A percentile compares a stretch with the other conserved stretches of the same genome.
Conservation (phyloP, 108 stramenopile species). For the Pseudonitzschia multiseries region DNA sequence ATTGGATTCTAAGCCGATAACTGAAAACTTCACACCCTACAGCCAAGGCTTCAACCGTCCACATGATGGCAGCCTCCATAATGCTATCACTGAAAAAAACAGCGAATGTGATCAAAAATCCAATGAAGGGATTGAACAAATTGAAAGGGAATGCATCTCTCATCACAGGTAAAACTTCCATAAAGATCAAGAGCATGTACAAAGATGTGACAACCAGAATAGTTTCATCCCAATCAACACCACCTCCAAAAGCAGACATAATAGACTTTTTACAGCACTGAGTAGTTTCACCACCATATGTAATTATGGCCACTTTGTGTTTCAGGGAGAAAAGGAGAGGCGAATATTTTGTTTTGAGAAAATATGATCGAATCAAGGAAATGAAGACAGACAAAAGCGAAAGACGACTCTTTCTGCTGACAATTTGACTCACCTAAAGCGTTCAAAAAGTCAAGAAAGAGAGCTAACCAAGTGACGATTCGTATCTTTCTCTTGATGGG, state of each 20-base stretch:
- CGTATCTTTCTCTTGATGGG: conserved; percentile 32
- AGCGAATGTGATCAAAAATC: conserved; percentile 45
- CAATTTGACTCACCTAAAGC: conserved; percentile 19
- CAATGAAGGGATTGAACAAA: conserved; percentile 28
- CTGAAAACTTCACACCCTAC: conserved; percentile 28
- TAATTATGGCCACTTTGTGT: conserved; percentile 26
- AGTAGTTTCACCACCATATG: conserved; percentile 26
- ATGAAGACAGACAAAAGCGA: background rate
- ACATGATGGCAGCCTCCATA: conserved; percentile 37
- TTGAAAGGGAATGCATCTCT: conserved; percentile 39
- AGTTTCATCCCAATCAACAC: conserved; percentile 27
- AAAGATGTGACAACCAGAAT: conserved; percentile 29
- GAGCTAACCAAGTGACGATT: conserved; percentile 31
- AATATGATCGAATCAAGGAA: background rate
- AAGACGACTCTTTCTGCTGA: background rate
- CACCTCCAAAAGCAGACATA: conserved; percentile 12
- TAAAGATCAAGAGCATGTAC: conserved; percentile 38
- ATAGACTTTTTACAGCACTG: conserved; percentile 40
- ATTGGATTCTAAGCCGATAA: conserved; percentile 26
- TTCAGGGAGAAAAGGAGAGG: background rate
- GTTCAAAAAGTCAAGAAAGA: conserved; percentile 33
- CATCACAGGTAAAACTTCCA: conserved; percentile 41
- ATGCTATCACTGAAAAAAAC: conserved; percentile 43
- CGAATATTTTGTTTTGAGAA: background rate
- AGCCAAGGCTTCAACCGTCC: conserved; percentile 36